Percentiles rank a stretch among this genome's conserved stretches.
Evolutionary conservation across 108 stramenopile species (phyloP).

Genomic region (Pseudonitzschia multiseries): DNA sequence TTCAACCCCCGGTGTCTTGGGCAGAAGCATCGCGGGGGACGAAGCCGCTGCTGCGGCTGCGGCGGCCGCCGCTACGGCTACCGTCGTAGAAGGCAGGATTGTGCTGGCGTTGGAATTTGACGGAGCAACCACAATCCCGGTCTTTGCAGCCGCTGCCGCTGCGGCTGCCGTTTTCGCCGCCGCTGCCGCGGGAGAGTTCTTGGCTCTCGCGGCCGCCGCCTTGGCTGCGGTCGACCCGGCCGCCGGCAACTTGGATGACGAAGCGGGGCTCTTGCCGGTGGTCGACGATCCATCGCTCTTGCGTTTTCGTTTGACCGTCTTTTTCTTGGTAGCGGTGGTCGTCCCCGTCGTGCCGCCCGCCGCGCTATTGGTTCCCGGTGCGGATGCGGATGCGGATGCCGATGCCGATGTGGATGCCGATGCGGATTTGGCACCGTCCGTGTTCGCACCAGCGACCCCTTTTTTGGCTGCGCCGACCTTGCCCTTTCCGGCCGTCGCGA

Average conservation of each 20-base stretch:
- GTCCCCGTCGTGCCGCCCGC: background rate
- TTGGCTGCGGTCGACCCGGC: slow-evolving; percentile 10
- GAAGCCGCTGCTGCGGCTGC: slow-evolving; percentile 20
- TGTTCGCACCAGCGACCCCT: background rate
- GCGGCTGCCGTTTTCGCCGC: slow-evolving; percentile 8
- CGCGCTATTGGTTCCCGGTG: background rate
- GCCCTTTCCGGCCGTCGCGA: slow-evolving; percentile 13
- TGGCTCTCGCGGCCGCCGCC: slow-evolving; percentile 21
- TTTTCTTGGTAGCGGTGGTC: slow-evolving; percentile 13
- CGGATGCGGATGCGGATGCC: too few relatives aligned
- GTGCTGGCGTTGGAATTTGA: slow-evolving; percentile 6
- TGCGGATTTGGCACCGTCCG: slow-evolving; percentile 6
- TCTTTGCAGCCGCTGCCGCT: slow-evolving; percentile 8
- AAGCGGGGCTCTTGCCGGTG: background rate
- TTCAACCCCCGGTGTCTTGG: background rate
- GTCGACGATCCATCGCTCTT: slow-evolving; percentile 19
- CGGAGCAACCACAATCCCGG: background rate
- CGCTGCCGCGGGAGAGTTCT: slow-evolving; percentile 13
- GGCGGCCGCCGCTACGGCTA: slow-evolving; percentile 7
- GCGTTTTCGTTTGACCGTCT: slow-evolving; percentile 47
- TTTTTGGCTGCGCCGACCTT: slow-evolving; percentile 17
- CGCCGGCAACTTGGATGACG: slow-evolving; percentile 10
- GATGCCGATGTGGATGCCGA: too few relatives aligned
- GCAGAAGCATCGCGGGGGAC: background rate
- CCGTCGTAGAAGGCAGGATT: slow-evolving; percentile 6